These are phyloP conservation scores for Neoboletus subvelutipes DNA, from an alignment of 768 basidiomycete genomes.

Conservation along the genomic window DNA sequence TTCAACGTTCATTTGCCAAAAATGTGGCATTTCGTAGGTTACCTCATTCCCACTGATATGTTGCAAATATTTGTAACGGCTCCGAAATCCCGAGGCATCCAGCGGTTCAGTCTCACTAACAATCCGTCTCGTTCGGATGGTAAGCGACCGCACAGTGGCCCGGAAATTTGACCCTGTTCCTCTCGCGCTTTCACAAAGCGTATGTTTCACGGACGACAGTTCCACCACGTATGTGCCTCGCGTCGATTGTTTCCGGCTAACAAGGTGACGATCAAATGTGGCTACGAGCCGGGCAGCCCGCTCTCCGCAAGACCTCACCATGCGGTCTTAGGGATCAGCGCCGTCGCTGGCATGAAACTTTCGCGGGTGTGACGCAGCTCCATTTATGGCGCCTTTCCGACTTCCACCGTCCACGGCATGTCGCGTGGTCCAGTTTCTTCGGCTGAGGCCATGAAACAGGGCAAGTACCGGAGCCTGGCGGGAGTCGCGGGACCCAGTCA, in stretches of 20 bases:
- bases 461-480: conserved; percentile 6
- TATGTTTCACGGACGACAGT: conserved; percentile 12
- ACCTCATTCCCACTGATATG: neutral
- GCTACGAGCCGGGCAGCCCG: neutral
- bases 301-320: neutral
- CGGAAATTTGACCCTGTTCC: neutral
- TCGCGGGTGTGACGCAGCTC: conserved; percentile 21
- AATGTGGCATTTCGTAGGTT: neutral
- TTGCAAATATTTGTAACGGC: neutral
- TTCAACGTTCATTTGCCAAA: conserved; percentile 1
- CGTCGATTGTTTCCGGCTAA: conserved; percentile 4
- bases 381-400: conserved; percentile 10
- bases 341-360: conserved; percentile 14
- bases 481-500: conserved; percentile 14
- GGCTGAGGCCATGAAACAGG: conserved; percentile 25
- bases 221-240: conserved; percentile 17
- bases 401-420: conserved; percentile 5
- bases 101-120: neutral
- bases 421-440: conserved; percentile 19
- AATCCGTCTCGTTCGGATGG: neutral
- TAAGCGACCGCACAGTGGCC: neutral
- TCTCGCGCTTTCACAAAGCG: neutral
- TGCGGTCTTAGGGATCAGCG: neutral
- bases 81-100: neutral
- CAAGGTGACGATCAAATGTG: neutral